Evolutionary conservation across 2,329 filamentous ascomycete species (phyloP).

Genomic region (Cercospora citrullina): DNA sequence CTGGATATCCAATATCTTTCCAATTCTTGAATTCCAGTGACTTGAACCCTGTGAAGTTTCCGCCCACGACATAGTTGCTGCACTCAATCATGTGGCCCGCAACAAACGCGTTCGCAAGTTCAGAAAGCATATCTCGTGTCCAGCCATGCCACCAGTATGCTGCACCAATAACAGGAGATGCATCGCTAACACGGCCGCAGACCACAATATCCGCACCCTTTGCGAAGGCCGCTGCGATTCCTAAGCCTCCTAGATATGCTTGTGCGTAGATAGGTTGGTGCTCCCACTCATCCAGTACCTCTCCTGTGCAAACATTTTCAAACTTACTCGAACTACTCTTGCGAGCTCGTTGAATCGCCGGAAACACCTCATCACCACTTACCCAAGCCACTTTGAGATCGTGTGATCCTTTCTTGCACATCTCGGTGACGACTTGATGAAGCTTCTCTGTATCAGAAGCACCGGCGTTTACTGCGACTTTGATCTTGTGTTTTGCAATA

Average conservation of each 20-base stretch:
- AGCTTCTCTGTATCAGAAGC: conserved; percentile 56
- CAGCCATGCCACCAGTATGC: conserved; percentile 50
- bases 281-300: conserved; percentile 40
- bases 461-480: conserved; percentile 59
- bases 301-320: conserved; percentile 43
- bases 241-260: conserved; percentile 48
- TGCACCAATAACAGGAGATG: conserved; percentile 47
- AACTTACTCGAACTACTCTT: conserved; percentile 41
- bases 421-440: conserved; percentile 47
- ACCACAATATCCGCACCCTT: conserved; percentile 48
- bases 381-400: conserved; percentile 52
- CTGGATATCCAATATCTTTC: conserved; percentile 45
- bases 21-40: conserved; percentile 40
- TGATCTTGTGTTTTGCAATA: conserved; percentile 53
- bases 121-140: conserved; percentile 41
- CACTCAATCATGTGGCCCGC: conserved; percentile 50
- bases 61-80: conserved; percentile 45
- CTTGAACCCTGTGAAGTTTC: conserved; percentile 50
- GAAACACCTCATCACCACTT: conserved; percentile 46
- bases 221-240: conserved; percentile 45
- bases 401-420: conserved; percentile 41
- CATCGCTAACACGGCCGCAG: conserved; percentile 48
- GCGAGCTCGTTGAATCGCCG: conserved; percentile 39
- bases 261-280: conserved; percentile 38
- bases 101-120: conserved; percentile 46